These are phyloP conservation scores for Arabidopsis hybrid DNA, from an alignment of 441 rosid species.

Conservation along the genomic window DNA sequence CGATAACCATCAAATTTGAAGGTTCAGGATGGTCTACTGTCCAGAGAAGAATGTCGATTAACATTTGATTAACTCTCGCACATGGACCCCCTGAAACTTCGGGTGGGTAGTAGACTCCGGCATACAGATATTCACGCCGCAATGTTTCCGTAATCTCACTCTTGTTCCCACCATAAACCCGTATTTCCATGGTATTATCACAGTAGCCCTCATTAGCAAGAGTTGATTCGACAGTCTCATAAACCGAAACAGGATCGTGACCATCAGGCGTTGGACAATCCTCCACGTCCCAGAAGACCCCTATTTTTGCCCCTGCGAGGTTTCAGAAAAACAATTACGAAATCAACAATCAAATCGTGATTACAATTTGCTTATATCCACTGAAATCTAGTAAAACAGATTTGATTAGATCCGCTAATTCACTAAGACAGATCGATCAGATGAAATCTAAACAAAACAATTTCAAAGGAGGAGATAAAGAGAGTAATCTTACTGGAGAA, in stretches of 20 bases:
- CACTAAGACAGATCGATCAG: no score
- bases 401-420: no score
- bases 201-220: background rate
- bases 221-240: background rate
- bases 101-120: background rate
- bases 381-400: no score
- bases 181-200: no score
- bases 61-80: background rate
- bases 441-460: no score
- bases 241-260: background rate
- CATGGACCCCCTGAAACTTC: background rate
- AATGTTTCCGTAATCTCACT: no score
- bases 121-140: background rate
- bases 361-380: no score
- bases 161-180: no score
- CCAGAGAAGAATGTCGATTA: background rate
- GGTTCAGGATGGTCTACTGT: background rate
- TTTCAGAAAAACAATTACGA: no score
- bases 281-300: background rate
- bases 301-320: background rate
- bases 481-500: no score
- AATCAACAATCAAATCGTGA: no score
- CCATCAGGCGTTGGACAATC: background rate
- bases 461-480: no score
- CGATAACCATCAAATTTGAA: background rate